A percentile compares a stretch with the other conserved stretches of the same genome.
Conservation (phyloP, 495 filamentous ascomycete genomes). For the Neurospora cerealis region DNA sequence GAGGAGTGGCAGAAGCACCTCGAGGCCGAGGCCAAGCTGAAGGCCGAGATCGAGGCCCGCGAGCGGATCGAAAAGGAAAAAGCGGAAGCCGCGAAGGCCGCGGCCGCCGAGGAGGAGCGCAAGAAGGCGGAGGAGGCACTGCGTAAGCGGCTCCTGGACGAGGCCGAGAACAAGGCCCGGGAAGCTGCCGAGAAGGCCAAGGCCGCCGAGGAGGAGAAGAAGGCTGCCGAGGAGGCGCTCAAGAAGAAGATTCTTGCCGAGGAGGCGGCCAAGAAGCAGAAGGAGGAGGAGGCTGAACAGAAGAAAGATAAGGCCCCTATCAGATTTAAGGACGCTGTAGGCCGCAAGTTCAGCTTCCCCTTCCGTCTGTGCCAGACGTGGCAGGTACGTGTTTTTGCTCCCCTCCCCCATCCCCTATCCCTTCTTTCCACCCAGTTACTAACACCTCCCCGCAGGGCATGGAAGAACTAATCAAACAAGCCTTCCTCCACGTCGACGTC, state of each 20-base stretch:
- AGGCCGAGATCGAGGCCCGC: slow-evolving; percentile 33
- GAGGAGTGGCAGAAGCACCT: slow-evolving; percentile 38
- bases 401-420: neutral
- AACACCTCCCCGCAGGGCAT: slow-evolving; percentile 47
- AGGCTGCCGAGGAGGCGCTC: slow-evolving; percentile 35
- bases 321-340: slow-evolving; percentile 81
- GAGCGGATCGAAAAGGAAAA: slow-evolving; percentile 30
- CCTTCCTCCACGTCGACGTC: slow-evolving; percentile 74
- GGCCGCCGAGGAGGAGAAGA: slow-evolving; percentile 24
- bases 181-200: slow-evolving; percentile 9
- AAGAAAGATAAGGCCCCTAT: slow-evolving; percentile 47
- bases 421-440: neutral
- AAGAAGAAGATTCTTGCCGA: slow-evolving; percentile 33
- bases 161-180: slow-evolving; percentile 6
- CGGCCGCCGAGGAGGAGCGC: slow-evolving; percentile 23
- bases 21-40: slow-evolving; percentile 34
- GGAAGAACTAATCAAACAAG: slow-evolving; percentile 79
- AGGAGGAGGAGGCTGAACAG: slow-evolving; percentile 43
- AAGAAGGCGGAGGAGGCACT: slow-evolving; percentile 14
- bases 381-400: slow-evolving; percentile 47
- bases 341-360: slow-evolving; percentile 78
- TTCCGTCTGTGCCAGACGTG: slow-evolving; percentile 72
- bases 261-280: slow-evolving; percentile 28
- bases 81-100: slow-evolving; percentile 21
- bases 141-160: slow-evolving; percentile 8